phyloP scores from a whole-genome alignment of 2,329 filamentous ascomycete species.

The Pezicula neosporulosa region DNA sequence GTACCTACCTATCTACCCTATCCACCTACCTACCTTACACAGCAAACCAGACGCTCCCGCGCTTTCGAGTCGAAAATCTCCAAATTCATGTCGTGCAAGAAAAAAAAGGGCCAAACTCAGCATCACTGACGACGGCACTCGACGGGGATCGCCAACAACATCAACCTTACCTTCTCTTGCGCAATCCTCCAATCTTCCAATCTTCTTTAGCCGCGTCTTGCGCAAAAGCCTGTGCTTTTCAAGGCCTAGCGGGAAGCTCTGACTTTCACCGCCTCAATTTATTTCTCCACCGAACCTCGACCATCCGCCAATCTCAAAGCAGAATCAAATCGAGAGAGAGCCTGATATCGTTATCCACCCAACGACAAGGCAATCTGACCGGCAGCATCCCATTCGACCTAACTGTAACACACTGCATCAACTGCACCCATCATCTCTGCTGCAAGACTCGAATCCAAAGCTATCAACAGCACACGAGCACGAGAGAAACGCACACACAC shows the following conservation, averaged over 20 bases:
- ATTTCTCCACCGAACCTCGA: not conserved
- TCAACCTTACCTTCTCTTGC: not conserved
- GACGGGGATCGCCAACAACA: not conserved
- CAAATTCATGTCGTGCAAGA: no score
- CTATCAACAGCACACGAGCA: not conserved
- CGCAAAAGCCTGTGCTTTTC: not conserved
- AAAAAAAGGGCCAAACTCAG: not conserved
- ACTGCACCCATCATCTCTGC: not conserved
- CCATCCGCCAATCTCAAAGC: not conserved
- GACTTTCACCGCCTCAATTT: not conserved
- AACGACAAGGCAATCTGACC: not conserved
- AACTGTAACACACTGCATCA: not conserved
- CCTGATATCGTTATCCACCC: not conserved
- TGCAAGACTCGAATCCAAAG: no score
- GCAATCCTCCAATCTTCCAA: not conserved
- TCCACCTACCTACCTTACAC: no score
- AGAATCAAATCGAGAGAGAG: not conserved
- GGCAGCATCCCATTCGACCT: not conserved
- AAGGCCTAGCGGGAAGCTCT: not conserved
- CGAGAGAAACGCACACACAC: no score
- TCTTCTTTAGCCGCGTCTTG: not conserved
- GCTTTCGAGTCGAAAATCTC: no score
- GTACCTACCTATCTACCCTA: no score
- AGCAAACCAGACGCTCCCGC: no score
- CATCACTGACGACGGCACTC: not conserved